Evolutionary conservation across 768 basidiomycete species (phyloP).

Genomic region (Kwoniella sp.): DNA sequence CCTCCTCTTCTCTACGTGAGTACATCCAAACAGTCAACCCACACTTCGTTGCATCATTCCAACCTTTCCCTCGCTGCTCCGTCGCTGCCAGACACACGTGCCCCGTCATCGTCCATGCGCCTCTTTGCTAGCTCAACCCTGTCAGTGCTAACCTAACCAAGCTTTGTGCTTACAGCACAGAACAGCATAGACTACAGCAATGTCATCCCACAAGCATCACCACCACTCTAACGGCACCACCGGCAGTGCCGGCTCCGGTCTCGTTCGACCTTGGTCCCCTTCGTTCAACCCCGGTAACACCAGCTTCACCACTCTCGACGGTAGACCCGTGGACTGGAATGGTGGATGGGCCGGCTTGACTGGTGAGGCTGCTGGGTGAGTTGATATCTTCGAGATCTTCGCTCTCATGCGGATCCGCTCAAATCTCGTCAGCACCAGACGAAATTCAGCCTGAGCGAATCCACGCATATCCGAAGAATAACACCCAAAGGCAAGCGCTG

Average conservation of each 20-base stretch:
- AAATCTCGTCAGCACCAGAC: too few species aligned
- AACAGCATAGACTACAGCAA: neutral
- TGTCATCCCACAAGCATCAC: conserved; percentile 4
- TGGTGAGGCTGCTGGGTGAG: conserved; percentile 16
- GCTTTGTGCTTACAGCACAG: too few species aligned
- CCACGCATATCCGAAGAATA: too few species aligned
- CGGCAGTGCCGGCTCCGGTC: neutral
- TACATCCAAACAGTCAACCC: neutral
- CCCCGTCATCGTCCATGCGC: neutral
- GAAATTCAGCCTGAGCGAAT: too few species aligned
- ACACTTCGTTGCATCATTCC: neutral
- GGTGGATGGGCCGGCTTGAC: conserved; percentile 13
- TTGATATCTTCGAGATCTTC: neutral
- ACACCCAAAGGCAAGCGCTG: neutral
- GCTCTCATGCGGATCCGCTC: neutral
- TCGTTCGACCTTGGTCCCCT: conserved; percentile 14
- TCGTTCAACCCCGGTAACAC: conserved; percentile 13
- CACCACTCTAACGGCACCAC: neutral
- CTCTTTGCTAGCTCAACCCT: neutral
- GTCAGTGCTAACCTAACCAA: neutral
- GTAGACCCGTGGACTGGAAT: conserved; percentile 18
- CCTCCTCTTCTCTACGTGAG: too few species aligned
- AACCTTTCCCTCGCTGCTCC: neutral
- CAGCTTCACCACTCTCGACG: conserved; percentile 18
- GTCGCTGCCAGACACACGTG: neutral